phyloP scores from a whole-genome alignment of 2,329 filamentous ascomycete species.

The Ceratocystis variospora region DNA sequence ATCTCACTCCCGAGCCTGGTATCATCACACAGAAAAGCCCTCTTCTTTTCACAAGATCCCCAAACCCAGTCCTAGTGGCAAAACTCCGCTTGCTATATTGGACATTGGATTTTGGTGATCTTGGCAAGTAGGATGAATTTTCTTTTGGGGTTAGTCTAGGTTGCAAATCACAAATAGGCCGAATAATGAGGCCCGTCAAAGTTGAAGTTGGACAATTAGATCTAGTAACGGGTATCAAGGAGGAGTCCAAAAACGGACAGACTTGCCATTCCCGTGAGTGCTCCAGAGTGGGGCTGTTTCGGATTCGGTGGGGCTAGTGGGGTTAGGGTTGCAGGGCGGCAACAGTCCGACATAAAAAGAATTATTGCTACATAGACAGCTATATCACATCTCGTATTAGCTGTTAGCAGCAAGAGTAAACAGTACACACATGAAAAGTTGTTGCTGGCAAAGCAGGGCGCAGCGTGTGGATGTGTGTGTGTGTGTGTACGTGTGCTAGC shows the following conservation, averaged over 20 bases:
- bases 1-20: background rate
- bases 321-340: background rate
- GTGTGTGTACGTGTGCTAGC: background rate
- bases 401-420: too few species aligned
- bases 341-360: too few species aligned
- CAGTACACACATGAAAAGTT: too few species aligned
- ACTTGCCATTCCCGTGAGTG: background rate
- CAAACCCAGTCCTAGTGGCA: background rate
- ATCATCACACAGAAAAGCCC: background rate
- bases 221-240: background rate
- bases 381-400: too few species aligned
- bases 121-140: background rate
- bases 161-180: background rate
- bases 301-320: background rate
- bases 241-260: background rate
- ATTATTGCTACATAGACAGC: too few species aligned
- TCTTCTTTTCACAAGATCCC: background rate
- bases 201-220: background rate
- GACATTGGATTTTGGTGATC: constrained; percentile 2
- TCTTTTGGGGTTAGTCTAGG: background rate
- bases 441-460: background rate
- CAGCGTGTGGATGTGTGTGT: background rate
- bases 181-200: background rate
- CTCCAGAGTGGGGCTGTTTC: background rate
- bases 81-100: background rate